Evolutionary conservation across 345 rosid species (phyloP), one percentile per base, ranked within the genome.

Genomic region (Mallotus nudiflorus): DNA sequence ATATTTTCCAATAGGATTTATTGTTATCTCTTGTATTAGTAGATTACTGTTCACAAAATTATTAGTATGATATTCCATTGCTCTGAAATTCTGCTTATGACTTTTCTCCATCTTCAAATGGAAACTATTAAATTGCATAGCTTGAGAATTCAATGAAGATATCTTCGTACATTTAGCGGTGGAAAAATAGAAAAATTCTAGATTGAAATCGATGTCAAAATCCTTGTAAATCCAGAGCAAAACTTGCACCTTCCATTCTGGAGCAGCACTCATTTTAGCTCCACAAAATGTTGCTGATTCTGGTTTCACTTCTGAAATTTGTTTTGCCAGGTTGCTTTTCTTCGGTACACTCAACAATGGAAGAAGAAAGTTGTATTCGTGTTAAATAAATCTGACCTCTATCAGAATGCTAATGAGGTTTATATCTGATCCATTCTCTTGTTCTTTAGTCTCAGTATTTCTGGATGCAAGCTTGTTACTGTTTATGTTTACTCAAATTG

Each of bases 331-430:
- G 99, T 92, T 77, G 70, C 73, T 42, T 95, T 95, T 83, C 99
- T 95, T 77, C 92, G 87, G 62, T 95, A 95, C 69, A 89, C 84
- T 59, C 97, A 92, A 72, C 93, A 92, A 68, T 95, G 97, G 99
- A 95, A 87, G 85, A 92, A 95, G 87, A 95, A 88, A 81, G 87
- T 89, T 68, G 88, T 95, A 53, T 92, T 95, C 77, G 86, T 95
- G 71, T 83, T 95, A 73, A 92, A 95, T 75, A 95, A 92, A 80
- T 81, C 97, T 65, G 99, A 95, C 67, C 88, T 95, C 69, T 92
- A 95, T 81, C 93, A 73, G 83, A 86, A 85, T 83, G 60, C 83
- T 48, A 73, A 75, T 66, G 97, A 92, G 97, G 99, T 95, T 63
- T 69, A 73, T 25, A 15, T 57, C 13, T 50, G 13, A 29, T 16